Evolutionary conservation across 768 basidiomycete species (phyloP).

Genomic region (Dioszegia crocea): DNA sequence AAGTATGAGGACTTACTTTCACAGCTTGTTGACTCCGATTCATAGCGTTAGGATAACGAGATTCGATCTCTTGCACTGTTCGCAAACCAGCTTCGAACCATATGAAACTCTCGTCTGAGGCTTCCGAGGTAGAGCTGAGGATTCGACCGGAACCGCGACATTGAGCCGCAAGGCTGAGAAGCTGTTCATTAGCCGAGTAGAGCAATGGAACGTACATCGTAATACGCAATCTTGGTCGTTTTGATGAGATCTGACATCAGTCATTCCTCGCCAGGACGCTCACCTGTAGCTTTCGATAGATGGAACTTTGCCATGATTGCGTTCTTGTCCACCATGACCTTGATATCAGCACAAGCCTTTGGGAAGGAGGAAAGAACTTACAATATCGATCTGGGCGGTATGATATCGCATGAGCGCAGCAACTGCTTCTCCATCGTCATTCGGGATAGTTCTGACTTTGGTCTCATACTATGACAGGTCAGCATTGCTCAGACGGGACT

Average conservation of each 20-base stretch:
- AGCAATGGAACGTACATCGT: constrained; percentile 1
- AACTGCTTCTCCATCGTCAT: background rate
- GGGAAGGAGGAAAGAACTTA: background rate
- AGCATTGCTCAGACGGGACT: too few relatives aligned
- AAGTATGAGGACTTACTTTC: background rate
- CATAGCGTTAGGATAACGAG: background rate
- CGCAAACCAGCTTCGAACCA: constrained; percentile 3
- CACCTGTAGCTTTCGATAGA: background rate
- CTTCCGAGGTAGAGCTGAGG: too few relatives aligned
- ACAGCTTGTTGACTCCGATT: background rate
- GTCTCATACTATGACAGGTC: background rate
- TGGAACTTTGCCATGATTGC: background rate
- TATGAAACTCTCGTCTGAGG: background rate
- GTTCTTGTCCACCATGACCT: constrained; percentile 5
- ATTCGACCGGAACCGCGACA: background rate
- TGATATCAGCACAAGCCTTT: background rate
- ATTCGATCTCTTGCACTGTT: background rate
- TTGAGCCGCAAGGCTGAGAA: background rate
- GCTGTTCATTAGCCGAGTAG: background rate
- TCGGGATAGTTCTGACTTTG: background rate
- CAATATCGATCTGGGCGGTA: constrained; percentile 7
- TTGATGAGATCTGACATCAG: background rate
- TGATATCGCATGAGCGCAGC: background rate
- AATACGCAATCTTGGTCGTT: background rate
- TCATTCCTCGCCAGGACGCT: background rate